Conservation (phyloP, 177 flowering plant genomes). For the Vitis hybrid region DNA sequence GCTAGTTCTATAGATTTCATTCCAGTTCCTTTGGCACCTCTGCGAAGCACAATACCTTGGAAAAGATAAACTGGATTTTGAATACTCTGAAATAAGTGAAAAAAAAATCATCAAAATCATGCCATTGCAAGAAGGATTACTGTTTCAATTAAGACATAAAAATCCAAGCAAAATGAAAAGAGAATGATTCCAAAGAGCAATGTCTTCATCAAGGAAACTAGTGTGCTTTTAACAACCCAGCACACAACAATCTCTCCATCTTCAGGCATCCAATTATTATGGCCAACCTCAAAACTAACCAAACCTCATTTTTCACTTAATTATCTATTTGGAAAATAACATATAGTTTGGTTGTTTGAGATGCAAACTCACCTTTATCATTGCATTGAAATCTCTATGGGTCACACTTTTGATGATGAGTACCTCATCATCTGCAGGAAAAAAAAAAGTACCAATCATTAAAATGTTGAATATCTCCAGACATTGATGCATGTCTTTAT, state of each 20-base stretch:
- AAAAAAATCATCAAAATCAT: neutral
- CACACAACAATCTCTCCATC: neutral
- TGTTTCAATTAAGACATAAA: neutral
- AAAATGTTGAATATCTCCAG: no score
- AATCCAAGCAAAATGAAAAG: neutral
- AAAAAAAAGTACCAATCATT: slow-evolving; percentile 6
- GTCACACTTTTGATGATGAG: slow-evolving; percentile 94
- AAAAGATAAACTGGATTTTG: slow-evolving; percentile 97
- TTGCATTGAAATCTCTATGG: slow-evolving; percentile 88
- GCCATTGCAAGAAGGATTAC: neutral
- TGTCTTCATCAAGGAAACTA: neutral
- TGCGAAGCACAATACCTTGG: slow-evolving; percentile 96
- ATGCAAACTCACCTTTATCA: slow-evolving; percentile 76
- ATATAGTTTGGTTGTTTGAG: neutral
- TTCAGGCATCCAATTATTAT: neutral
- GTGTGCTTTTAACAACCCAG: neutral
- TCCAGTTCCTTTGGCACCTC: slow-evolving; percentile 99
- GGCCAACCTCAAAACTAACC: neutral
- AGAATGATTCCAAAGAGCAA: neutral
- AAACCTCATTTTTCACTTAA: neutral
- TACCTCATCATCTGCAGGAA: slow-evolving; percentile 83
- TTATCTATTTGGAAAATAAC: neutral
- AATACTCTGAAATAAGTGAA: slow-evolving; percentile 48
- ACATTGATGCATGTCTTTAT: no score
- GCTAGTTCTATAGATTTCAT: slow-evolving; percentile 98